Base-by-base conservation (phyloP, 345 rosid species). In the Linum lewisii region DNA sequence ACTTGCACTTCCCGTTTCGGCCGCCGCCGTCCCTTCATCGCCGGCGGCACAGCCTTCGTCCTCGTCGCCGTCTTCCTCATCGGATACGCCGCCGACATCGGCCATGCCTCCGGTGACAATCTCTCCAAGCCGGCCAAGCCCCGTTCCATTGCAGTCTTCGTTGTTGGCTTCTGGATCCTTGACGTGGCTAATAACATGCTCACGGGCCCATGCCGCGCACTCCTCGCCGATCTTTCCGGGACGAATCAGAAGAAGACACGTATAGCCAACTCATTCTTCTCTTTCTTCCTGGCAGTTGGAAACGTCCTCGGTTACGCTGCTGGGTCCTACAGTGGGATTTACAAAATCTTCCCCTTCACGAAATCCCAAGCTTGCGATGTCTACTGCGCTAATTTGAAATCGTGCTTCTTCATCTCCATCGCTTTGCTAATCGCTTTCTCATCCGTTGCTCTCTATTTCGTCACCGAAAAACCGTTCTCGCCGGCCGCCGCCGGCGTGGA, bases 11-110 rank as follows among this genome's bases (percentile, higher is more conserved):
- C 55, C 55, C 55, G 55, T 23, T 52, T 52, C 24, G 55, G 55
- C 55, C 55, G 55, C 24, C 55, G 55, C 55, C 55, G 55, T 8
- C 55, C 55, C 24, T 52, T 52, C 24, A 52, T 52, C 55, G 55
- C 55, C 23, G 55, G 14, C 24, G 55, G 55, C 24, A 23, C 55
- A 1, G 23, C 20, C 55, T 52, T 52, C 55, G 23, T 52, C 24
- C 24, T 23, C 21, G 6, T 52, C 24, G 21, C 55, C 55, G 55
- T 52, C 55, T 52, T 52, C 55, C 55, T 52, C 55, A 52, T 52
- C 21, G 55, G 55, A 7, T 52, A 20, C 55, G 55, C 55, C 24
- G 55, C 55, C 23, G 55, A 52, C 24, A 8, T 52, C 21, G 55
- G 55, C 55, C 55, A 52, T 20, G 24, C 24, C 11, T n/a, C 55